phyloP scores from a whole-genome alignment of 352 stramenopile species.

The Phytopythium helicoides region DNA sequence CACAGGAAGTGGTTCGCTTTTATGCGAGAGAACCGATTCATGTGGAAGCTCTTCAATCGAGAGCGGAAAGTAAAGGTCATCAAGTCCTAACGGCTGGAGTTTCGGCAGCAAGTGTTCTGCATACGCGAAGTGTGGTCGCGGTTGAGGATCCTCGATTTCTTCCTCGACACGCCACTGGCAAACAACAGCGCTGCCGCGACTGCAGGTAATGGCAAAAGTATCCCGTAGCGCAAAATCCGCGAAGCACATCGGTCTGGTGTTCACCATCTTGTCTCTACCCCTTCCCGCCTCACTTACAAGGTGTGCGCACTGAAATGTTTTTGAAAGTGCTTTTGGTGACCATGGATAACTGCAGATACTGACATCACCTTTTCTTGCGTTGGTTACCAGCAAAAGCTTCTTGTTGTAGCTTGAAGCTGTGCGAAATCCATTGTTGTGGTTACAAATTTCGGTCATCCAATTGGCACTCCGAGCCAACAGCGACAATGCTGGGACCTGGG shows the following conservation, averaged over 20 bases:
- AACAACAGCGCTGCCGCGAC: slow-evolving; percentile 40
- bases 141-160: slow-evolving; percentile 41
- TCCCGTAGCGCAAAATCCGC: slow-evolving; percentile 64
- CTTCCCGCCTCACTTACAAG: neutral
- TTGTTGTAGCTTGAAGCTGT: neutral
- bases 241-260: slow-evolving; percentile 3
- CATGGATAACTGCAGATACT: neutral
- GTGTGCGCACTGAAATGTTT: slow-evolving; percentile 1
- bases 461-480: slow-evolving; percentile 35
- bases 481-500: slow-evolving; percentile 43
- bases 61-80: slow-evolving; percentile 39
- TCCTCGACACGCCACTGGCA: slow-evolving; percentile 72
- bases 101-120: slow-evolving; percentile 15
- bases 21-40: neutral
- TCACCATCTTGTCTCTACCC: neutral
- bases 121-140: slow-evolving; percentile 23
- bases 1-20: neutral
- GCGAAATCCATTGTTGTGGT: slow-evolving; percentile 15
- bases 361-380: neutral
- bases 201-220: slow-evolving; percentile 46
- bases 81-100: slow-evolving; percentile 23
- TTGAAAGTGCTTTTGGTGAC: neutral
- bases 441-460: slow-evolving; percentile 54
- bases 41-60: neutral
- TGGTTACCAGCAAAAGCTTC: slow-evolving; percentile 1